A percentile compares a stretch with the other conserved stretches of the same genome.
phyloP scores from a whole-genome alignment of 805 yeast species.

The Saccharomycopsis sp. region DNA sequence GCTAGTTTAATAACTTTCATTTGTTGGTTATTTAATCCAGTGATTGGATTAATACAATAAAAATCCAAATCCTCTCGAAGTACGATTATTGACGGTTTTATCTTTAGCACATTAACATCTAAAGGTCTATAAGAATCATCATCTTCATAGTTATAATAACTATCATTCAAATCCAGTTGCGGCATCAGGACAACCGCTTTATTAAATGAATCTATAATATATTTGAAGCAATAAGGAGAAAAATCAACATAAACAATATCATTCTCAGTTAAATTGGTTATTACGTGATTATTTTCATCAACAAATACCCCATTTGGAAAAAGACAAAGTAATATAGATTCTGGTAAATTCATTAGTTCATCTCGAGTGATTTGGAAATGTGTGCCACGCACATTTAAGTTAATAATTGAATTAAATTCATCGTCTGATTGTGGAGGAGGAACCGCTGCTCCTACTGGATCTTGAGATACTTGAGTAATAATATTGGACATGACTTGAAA shows the following conservation, averaged over 20 bases:
- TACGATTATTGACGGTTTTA: slow-evolving; percentile 86
- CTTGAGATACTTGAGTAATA: slow-evolving; percentile 65
- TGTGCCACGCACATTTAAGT: slow-evolving; percentile 69
- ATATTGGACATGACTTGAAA: slow-evolving; percentile 38
- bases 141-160: slow-evolving; percentile 20
- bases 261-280: slow-evolving; percentile 70
- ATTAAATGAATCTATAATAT: slow-evolving; percentile 66
- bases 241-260: slow-evolving; percentile 80
- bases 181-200: slow-evolving; percentile 58
- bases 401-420: slow-evolving; percentile 61
- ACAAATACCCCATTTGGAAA: slow-evolving; percentile 88
- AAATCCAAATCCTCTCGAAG: slow-evolving; percentile 90
- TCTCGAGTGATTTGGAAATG: slow-evolving; percentile 75
- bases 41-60: slow-evolving; percentile 76
- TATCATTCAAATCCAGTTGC: slow-evolving; percentile 32
- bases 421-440: slow-evolving; percentile 28
- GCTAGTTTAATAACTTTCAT: slow-evolving; percentile 63
- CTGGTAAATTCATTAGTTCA: slow-evolving; percentile 88
- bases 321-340: slow-evolving; percentile 74
- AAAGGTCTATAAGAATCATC: slow-evolving; percentile 29
- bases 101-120: slow-evolving; percentile 60
- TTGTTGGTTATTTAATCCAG: slow-evolving; percentile 47
- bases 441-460: slow-evolving; percentile 17
- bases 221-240: slow-evolving; percentile 79
- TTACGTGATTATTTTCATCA: slow-evolving; percentile 69